Percentiles rank a stretch among this genome's conserved stretches.
Conservation (phyloP, 2,329 filamentous ascomycete species). For the Aureobasidium sp. region DNA sequence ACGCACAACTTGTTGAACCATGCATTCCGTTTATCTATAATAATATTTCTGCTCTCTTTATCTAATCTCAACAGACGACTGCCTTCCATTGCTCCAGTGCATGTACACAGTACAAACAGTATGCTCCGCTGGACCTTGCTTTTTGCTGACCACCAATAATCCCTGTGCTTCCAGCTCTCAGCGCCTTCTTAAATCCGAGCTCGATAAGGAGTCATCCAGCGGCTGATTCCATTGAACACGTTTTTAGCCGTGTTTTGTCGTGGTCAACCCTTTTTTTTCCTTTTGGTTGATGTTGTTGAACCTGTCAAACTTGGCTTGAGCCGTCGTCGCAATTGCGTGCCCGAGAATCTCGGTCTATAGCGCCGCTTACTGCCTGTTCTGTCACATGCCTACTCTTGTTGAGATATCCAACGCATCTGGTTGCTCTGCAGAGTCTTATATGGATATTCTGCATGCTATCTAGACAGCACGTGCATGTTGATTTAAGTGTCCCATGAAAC, state of each 20-base stretch:
- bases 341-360: neutral
- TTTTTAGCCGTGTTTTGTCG: slow-evolving; percentile 7
- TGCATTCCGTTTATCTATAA: too few relatives aligned
- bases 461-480: too few relatives aligned
- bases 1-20: neutral
- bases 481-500: neutral
- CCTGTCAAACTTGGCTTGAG: neutral
- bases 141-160: neutral
- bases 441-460: too few relatives aligned
- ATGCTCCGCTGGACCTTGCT: neutral
- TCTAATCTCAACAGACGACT: too few relatives aligned
- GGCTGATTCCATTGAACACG: neutral
- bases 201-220: neutral
- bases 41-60: too few relatives aligned
- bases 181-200: neutral
- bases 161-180: neutral
- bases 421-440: too few relatives aligned
- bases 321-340: neutral
- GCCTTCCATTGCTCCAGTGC: neutral
- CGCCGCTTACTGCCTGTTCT: neutral
- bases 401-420: too few relatives aligned
- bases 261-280: neutral
- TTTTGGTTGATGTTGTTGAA: neutral
- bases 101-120: neutral
- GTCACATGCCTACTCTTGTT: too few relatives aligned